A percentile compares a stretch with the other conserved stretches of the same genome.
These are phyloP conservation scores for Brachypodium distachyon DNA, from an alignment of 202 grass and related monocot species.

Conservation along the genomic window DNA sequence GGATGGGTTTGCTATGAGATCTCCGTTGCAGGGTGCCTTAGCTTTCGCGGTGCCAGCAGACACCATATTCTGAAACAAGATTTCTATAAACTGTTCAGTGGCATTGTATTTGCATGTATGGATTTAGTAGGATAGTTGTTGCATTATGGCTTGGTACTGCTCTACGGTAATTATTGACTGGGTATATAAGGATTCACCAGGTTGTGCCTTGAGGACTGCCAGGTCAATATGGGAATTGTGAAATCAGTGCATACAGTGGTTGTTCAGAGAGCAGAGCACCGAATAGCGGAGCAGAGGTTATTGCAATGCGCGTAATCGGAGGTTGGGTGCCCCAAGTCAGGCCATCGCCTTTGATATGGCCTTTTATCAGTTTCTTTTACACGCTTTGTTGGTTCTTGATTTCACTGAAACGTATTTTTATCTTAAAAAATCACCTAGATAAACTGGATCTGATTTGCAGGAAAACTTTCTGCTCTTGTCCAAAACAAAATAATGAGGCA, in stretches of 20 bases:
- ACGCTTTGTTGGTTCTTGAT: not conserved
- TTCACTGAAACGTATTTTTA: not conserved
- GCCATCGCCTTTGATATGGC: too few relatives aligned
- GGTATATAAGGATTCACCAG: conserved; percentile 11
- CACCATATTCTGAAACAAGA: conserved; percentile 22
- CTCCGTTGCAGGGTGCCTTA: not conserved
- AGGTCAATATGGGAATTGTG: conserved; percentile 9
- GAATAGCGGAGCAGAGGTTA: too few relatives aligned
- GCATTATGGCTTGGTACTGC: not conserved
- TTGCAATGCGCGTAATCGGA: too few relatives aligned
- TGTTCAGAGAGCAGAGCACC: conserved; percentile 10
- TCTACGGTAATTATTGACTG: not conserved
- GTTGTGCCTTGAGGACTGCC: conserved; percentile 32
- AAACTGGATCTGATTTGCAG: not conserved
- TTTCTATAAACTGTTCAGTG: not conserved
- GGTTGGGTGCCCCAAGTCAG: too few relatives aligned
- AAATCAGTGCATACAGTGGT: conserved; percentile 1
- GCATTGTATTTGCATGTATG: not conserved
- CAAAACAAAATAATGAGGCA: not conserved
- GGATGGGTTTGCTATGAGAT: not conserved
- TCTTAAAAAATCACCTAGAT: not conserved
- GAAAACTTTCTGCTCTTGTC: not conserved
- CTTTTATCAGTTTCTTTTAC: too few relatives aligned
- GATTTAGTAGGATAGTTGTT: not conserved
- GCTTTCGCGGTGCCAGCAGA: not conserved